Percentiles rank a stretch among this genome's conserved stretches.
Evolutionary conservation across 208 protist genomes (phyloP).

Genomic region (Angomonas ambiguus): DNA sequence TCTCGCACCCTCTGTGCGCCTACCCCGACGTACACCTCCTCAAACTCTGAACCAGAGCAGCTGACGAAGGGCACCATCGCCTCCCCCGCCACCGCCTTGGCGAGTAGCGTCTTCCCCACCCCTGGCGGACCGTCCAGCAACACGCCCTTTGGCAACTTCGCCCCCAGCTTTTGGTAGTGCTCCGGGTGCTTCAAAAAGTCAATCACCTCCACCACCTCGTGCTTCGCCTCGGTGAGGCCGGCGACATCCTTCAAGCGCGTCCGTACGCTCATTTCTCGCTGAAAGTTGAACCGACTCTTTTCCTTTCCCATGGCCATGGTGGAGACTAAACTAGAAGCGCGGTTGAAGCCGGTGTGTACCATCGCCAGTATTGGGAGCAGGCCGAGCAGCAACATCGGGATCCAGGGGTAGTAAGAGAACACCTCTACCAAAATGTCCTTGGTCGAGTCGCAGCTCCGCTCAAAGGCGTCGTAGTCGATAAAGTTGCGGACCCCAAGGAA

Average conservation of each 20-base stretch:
- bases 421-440: slow-evolving; percentile 59
- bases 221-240: slow-evolving; percentile 80
- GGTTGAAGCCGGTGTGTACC: slow-evolving; percentile 43
- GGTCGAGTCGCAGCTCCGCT: slow-evolving; percentile 44
- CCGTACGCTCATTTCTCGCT: slow-evolving; percentile 50
- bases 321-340: slow-evolving; percentile 22
- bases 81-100: slow-evolving; percentile 85
- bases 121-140: slow-evolving; percentile 95
- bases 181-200: slow-evolving; percentile 93
- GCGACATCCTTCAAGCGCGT: slow-evolving; percentile 79
- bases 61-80: slow-evolving; percentile 95
- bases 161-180: slow-evolving; percentile 92
- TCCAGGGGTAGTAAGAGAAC: slow-evolving; percentile 64
- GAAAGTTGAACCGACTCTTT: slow-evolving; percentile 67
- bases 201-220: slow-evolving; percentile 91
- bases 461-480: slow-evolving; percentile 66
- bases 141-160: slow-evolving; percentile 94
- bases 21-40: slow-evolving; percentile 97
- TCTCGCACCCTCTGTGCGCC: slow-evolving; percentile 92
- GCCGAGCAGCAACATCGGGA: slow-evolving; percentile 73
- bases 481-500: slow-evolving; percentile 58
- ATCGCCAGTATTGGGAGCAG: slow-evolving; percentile 55
- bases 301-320: slow-evolving; percentile 31
- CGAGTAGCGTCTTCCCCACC: slow-evolving; percentile 93
- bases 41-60: slow-evolving; percentile 92